A percentile compares a stretch with the other conserved stretches of the same genome.
Conservation (phyloP, 139 green algal species). For the Coelastrella sp. region DNA sequence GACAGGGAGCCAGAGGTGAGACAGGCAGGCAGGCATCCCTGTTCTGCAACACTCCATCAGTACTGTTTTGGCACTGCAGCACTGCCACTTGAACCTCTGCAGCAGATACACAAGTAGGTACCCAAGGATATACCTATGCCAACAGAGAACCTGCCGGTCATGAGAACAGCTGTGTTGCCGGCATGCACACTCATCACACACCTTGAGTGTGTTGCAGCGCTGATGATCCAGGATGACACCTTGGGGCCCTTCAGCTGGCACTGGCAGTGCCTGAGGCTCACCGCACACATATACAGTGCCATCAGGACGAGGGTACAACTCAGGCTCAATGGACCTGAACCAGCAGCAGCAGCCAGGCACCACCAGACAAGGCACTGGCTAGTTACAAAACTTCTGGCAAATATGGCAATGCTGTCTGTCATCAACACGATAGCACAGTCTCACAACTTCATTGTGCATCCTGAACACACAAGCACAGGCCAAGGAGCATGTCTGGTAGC, state of each 20-base stretch:
- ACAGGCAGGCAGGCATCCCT: neutral
- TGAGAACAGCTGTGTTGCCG: neutral
- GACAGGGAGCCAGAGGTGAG: neutral
- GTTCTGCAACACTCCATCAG: neutral
- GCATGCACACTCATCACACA: neutral
- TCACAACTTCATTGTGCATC: no score
- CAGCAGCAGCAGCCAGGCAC: neutral
- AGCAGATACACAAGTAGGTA: no score
- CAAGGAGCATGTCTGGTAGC: no score
- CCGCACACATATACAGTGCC: constrained; percentile 86
- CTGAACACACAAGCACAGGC: no score
- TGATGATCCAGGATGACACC: constrained; percentile 61
- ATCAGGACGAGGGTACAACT: constrained; percentile 86
- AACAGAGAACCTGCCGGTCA: no score
- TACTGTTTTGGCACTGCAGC: no score
- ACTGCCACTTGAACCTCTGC: no score
- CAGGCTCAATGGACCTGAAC: constrained; percentile 73
- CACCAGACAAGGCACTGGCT: neutral
- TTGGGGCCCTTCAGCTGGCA: constrained; percentile 57
- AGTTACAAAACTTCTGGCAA: neutral
- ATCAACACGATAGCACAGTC: no score
- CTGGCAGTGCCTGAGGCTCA: constrained; percentile 54
- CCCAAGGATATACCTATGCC: no score
- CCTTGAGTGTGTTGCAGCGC: constrained; percentile 49
- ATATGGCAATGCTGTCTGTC: no score